Base-by-base conservation (phyloP, 768 basidiomycete genomes). In the Rhodotorula taiwanensis region DNA sequence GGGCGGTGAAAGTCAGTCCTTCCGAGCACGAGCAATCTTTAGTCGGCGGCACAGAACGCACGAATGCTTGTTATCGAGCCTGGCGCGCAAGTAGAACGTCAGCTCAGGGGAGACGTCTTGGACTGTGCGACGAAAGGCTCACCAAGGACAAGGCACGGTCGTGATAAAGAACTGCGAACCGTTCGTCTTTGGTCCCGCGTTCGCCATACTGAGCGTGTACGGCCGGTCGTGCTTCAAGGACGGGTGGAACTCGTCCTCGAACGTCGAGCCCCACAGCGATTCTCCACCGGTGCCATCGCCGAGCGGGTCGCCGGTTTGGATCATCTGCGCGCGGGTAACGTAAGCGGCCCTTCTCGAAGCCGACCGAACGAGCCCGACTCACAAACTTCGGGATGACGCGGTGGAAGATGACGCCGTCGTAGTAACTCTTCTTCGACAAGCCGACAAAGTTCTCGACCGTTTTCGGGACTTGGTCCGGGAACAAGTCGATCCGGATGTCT, bases 91-190 rank as follows among this genome's bases (percentile, higher is more conserved):
- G 31, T 52, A 45, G 28, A 5, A 18, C 30, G 34, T 27, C 13
- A n/a, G 21, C 14, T 28, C 9, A 16, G 52, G n/a, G n/a, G n/a
- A 42, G 21, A 41, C 23, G 21, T 3, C 21, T 48, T 4, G 3
- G 27, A 43, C 31, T 2, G 15, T 30, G 95, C 90, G 66, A 94
- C 78, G 16, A 7, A 7, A 39, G 44, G 36, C 36, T 44, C 16
- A 56, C 90, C 90, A 94, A 11, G 91, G 89, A 13, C 88, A 89
- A 11, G 92, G 86, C 4, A 86, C 92, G 8, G 92, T 95, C 13
- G 93, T 97, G 74, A 98, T 90, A 79, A 97, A 99, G 80, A 97
- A 99, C 74, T 99, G 94, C 3, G 89, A 92, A 0, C 92, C 94
- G 74, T 97, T 97, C 41, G 93, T 95, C 49, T 77, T 78, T 11